phyloP scores from a whole-genome alignment of 768 basidiomycete species.

The Tylopilus balloui region DNA sequence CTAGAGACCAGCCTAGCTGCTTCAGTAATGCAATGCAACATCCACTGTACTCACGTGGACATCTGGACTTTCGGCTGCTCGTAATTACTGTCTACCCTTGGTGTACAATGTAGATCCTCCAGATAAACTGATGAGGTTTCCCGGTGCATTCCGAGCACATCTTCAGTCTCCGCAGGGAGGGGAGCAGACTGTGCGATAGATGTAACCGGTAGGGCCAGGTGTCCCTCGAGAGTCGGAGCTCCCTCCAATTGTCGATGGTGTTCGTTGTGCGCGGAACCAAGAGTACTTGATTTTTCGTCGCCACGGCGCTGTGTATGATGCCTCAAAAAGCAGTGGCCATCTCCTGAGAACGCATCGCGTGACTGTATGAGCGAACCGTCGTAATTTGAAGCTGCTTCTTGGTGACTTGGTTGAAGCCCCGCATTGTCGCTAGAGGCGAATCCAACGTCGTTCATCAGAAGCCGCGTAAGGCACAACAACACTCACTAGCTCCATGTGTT shows the following conservation, averaged over 20 bases:
- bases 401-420: constrained; percentile 15
- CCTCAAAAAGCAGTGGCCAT: neutral
- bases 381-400: constrained; percentile 1
- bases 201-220: neutral
- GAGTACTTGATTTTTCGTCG: neutral
- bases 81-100: neutral
- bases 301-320: neutral
- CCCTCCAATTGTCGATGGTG: neutral
- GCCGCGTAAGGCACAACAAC: neutral
- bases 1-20: neutral
- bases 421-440: neutral
- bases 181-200: neutral
- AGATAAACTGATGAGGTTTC: neutral
- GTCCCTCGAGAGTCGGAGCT: neutral
- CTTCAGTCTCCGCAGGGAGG: neutral
- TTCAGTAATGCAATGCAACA: neutral
- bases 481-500: constrained; percentile 5
- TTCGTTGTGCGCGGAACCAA: neutral
- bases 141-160: neutral
- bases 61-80: neutral
- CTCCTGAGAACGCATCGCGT: neutral
- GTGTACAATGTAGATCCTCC: neutral
- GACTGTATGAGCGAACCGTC: neutral
- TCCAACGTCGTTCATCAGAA: neutral
- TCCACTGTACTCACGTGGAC: constrained; percentile 1